Evolutionary conservation across 106 monocot genomes (phyloP), one percentile per base, ranked within the genome.

Genomic region (Triglochin maritima): DNA sequence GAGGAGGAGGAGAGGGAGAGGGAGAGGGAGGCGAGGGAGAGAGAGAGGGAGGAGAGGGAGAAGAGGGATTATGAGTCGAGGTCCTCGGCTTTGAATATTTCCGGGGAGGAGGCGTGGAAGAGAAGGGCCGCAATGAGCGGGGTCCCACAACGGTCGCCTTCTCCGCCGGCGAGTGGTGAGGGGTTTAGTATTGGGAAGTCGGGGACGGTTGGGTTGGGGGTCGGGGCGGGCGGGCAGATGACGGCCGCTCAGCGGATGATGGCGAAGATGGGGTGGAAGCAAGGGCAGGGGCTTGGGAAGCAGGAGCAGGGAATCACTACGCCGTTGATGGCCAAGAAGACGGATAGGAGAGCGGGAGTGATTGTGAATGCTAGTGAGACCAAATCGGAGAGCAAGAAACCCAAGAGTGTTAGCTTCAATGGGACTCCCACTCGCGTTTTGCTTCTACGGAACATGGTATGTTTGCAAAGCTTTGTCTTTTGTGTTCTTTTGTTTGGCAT

Each of bases 221-320:
- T 94, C 47, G 94, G 94, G 58, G 89, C 86, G n/a, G 94, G 94
- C 11, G 94, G 94, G 45, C 90, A 96, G 76, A 96, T 96, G 90
- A 96, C 95, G 46, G 95, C 95, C 45, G 95, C 95, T 0, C 95
- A 96, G 78, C 79, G 90, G 77, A 96, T 96, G 96, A 96, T 96
- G 96, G 91, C 91, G 11, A 96, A 88, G 81, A 96, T 96, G 96
- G 96, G 96, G 17, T 96, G 96, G 96, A 96, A 96, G 54, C 81
- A 96, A 79, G 96, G 96, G 0, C 96, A 96, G 78, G 96, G 96
- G 9, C 91, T 96, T 69, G 96, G 96, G 1, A 96, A 86, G 72
- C 91, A 79, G 69, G 96, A 96, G 70, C 96, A 96, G 69, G 96
- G 96, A 6, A 96, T 96, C 60, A 96, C 96, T 2, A 88, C 96